Evolutionary conservation across 345 rosid genomes (phyloP).

Genomic region (Gossypium australe): DNA sequence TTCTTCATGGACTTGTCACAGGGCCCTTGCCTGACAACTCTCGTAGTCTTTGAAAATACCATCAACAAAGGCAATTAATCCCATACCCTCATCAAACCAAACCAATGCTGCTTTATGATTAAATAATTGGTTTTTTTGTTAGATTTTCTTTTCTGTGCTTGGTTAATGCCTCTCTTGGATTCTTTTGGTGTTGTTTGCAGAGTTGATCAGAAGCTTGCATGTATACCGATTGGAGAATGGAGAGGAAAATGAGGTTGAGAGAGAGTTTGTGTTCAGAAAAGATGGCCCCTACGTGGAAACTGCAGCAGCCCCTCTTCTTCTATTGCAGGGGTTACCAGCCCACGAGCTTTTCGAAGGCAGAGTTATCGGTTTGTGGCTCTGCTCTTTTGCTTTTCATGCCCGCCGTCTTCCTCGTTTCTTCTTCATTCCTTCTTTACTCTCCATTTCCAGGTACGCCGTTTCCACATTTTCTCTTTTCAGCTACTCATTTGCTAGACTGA

Average conservation of each 20-base stretch:
- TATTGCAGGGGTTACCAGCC: slow-evolving; percentile 12
- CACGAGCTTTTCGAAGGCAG: slow-evolving; percentile 27
- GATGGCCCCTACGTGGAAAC: slow-evolving; percentile 25
- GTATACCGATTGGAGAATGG: slow-evolving; percentile 29
- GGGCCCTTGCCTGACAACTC: slow-evolving; percentile 29
- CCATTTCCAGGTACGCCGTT: slow-evolving; percentile 26
- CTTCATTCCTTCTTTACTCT: slow-evolving; percentile 32
- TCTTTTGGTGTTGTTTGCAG: slow-evolving; percentile 19
- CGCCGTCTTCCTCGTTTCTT: slow-evolving; percentile 16
- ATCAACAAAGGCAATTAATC: slow-evolving; percentile 22
- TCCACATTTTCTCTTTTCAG: not conserved
- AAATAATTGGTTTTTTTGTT: not conserved
- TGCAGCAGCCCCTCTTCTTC: slow-evolving; percentile 23
- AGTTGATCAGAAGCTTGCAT: slow-evolving; percentile 42
- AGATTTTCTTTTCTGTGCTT: not conserved
- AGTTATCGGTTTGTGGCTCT: slow-evolving; percentile 27
- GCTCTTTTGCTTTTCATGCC: slow-evolving; percentile 29
- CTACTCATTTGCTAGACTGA: not conserved
- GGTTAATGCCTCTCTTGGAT: not conserved
- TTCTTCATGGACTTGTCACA: slow-evolving; percentile 21
- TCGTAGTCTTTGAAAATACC: slow-evolving; percentile 31
- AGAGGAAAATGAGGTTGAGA: slow-evolving; percentile 22
- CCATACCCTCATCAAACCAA: too few relatives aligned
- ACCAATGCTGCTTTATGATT: not conserved
- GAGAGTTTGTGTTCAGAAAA: slow-evolving; percentile 28